Base-by-base conservation (phyloP, 129 eudicot genomes). In the Helianthus tuberosus region DNA sequence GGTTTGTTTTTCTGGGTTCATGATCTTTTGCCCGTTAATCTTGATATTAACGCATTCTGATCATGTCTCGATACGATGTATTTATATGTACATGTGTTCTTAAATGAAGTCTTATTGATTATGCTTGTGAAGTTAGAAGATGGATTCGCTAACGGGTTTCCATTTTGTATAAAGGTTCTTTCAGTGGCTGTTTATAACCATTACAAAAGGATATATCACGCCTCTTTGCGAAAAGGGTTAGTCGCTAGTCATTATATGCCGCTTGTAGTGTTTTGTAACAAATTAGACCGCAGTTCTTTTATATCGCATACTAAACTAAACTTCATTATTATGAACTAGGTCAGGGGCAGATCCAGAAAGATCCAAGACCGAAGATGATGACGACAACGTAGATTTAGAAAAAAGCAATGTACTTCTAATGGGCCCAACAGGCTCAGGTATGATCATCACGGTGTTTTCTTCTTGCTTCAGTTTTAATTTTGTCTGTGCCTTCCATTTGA, bases 351-450 rank as follows among this genome's bases (percentile, higher is more conserved):
- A 89, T 75, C 66, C 86, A 32, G 61, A 64, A 38, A 70, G 50
- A 73, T 52, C 86, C 8, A 63, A 50, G 41, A 70, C 78, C 62
- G 80, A 85, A 77, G 91, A 88, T 88, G 84, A 88, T 83, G 93
- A 88, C 60, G 96, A 91, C 55, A 88, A 88, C 80, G 97, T 94
- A 48, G 99, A 94, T 74, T 77, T 94, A 64, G 99, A 94, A 60
- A 94, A 94, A 78, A 94, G 99, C 85, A 94, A 94, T 80, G 96
- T 91, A 68, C 89, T 94, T 64, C 76, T 94, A 81, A 94, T 94
- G 93, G 99, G 99, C 43, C 99, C 99, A 61, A 94, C 99, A 75
- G 99, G 99, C 58, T 90, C 99, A 77, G 99, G 99, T 88, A 71
- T 63, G 75, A 52, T 82, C 39, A 41, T 41, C 11, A 35, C 7